Percentiles rank a stretch among this genome's conserved stretches.
These are phyloP conservation scores for Cucurbita pepo DNA, from an alignment of 306 rosid species.

Conservation along the genomic window DNA sequence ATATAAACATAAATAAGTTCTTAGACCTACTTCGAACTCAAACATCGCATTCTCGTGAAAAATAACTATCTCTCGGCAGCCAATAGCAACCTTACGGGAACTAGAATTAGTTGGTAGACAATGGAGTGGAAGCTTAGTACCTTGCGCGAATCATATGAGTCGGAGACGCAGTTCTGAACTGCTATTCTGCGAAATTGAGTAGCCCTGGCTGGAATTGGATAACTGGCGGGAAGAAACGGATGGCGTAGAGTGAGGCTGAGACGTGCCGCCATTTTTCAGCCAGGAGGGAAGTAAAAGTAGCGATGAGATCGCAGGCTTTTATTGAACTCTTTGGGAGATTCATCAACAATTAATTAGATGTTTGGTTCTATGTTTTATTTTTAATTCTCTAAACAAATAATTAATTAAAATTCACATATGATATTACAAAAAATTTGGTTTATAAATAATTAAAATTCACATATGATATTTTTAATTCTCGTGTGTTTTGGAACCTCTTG, in stretches of 20 bases:
- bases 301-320: background rate
- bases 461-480: too few relatives aligned
- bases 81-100: background rate
- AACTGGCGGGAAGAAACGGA: slow-evolving; percentile 19
- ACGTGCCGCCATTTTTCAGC: slow-evolving; percentile 37
- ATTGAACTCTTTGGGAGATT: too few relatives aligned
- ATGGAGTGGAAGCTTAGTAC: slow-evolving; percentile 16
- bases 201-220: slow-evolving; percentile 4
- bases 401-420: too few relatives aligned
- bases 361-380: too few relatives aligned
- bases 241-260: slow-evolving; percentile 19
- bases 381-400: too few relatives aligned
- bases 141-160: slow-evolving; percentile 31
- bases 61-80: background rate
- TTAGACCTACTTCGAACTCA: background rate
- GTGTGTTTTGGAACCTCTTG: too few relatives aligned
- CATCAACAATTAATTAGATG: too few relatives aligned
- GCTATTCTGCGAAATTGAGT: slow-evolving; percentile 12
- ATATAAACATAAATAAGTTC: background rate
- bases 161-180: slow-evolving; percentile 25
- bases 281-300: background rate
- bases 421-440: too few relatives aligned
- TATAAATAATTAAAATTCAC: too few relatives aligned
- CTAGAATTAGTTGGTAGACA: background rate
- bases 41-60: background rate